Conservation (phyloP, 768 basidiomycete species). For the Pisolithus tinctorius region DNA sequence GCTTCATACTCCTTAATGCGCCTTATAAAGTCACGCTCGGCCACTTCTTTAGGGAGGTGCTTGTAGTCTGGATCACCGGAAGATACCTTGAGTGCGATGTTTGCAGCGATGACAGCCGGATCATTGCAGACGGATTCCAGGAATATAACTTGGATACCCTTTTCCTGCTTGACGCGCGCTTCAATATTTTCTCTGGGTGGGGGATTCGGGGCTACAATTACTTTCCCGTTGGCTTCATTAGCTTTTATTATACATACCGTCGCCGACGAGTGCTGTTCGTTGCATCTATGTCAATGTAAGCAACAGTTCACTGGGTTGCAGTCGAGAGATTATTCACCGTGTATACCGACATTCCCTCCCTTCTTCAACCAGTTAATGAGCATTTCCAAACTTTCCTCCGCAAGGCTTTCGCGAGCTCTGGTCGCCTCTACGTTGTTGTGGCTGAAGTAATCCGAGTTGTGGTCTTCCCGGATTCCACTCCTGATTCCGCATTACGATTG, state of each 20-base stretch:
- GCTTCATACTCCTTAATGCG: conserved; percentile 92
- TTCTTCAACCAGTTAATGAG: conserved; percentile 91
- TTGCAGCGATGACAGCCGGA: conserved; percentile 89
- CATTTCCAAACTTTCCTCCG: conserved; percentile 90
- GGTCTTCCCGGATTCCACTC: conserved; percentile 84
- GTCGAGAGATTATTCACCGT: conserved; percentile 48
- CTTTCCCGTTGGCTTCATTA: neutral
- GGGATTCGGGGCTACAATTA: neutral
- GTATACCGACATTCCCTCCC: conserved; percentile 96
- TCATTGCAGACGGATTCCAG: conserved; percentile 95
- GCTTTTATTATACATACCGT: conserved; percentile 41
- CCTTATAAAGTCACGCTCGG: conserved; percentile 83
- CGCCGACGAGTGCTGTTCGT: conserved; percentile 84
- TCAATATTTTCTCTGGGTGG: conserved; percentile 69
- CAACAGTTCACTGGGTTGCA: neutral
- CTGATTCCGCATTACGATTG: conserved; percentile 28
- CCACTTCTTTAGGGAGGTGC: conserved; percentile 76
- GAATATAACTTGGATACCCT: conserved; percentile 83
- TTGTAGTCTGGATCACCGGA: conserved; percentile 99
- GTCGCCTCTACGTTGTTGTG: conserved; percentile 77
- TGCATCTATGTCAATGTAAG: conserved; percentile 57
- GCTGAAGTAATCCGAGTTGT: conserved; percentile 87
- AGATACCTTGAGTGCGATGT: conserved; percentile 91
- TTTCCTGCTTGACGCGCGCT: conserved; percentile 78
- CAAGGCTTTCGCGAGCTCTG: conserved; percentile 70